Percentiles rank a stretch among this genome's conserved stretches.
Conservation (phyloP, 139 green algal species). For the Trebouxia sp. region DNA sequence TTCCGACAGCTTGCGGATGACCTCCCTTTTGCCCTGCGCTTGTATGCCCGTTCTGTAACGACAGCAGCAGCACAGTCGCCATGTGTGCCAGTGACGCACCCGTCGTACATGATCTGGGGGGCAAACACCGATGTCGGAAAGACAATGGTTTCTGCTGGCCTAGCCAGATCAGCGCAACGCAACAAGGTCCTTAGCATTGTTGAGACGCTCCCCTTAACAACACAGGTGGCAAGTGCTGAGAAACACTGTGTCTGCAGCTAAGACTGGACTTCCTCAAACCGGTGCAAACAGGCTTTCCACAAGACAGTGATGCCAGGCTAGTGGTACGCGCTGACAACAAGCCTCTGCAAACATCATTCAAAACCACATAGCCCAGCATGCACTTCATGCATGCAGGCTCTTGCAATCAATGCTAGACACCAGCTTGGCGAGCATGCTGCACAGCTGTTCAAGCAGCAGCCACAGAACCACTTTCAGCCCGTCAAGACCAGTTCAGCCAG, state of each 20-base stretch:
- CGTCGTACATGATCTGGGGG: conserved; percentile 82
- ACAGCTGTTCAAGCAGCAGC: background rate
- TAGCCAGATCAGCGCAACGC: conserved; percentile 53
- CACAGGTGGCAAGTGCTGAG: too few species aligned
- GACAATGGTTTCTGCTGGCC: conserved; percentile 84
- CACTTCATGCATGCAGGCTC: background rate
- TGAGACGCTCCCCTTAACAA: too few species aligned
- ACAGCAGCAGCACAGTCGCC: too few species aligned
- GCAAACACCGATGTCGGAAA: conserved; percentile 96
- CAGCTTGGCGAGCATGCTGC: background rate
- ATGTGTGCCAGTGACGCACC: background rate
- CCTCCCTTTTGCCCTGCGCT: too few species aligned
- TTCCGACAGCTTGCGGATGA: too few species aligned
- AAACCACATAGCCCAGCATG: too few species aligned
- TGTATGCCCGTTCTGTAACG: too few species aligned
- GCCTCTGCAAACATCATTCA: background rate
- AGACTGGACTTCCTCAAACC: conserved; percentile 84
- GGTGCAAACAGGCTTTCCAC: conserved; percentile 93
- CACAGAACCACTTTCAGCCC: too few species aligned
- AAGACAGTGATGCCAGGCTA: conserved; percentile 74
- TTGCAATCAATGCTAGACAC: background rate
- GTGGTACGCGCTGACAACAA: conserved; percentile 68
- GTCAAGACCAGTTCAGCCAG: background rate
- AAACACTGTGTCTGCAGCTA: conserved; percentile 45
- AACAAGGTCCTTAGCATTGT: background rate